phyloP scores from a whole-genome alignment of 768 basidiomycete species.

The Leccinum uliginosum region DNA sequence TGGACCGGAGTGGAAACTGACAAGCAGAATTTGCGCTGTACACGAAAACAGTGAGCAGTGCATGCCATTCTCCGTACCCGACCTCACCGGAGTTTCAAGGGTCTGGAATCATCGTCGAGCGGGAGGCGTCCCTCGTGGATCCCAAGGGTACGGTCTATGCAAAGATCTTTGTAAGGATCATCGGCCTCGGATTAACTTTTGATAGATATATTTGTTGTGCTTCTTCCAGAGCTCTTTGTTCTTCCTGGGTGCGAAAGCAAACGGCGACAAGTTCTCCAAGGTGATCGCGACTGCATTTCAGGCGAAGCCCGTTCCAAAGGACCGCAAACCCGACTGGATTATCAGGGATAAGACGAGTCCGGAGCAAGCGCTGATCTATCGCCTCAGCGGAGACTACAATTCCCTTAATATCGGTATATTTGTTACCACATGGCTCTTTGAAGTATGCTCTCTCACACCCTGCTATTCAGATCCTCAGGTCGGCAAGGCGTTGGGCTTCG shows the following conservation, averaged over 20 bases:
- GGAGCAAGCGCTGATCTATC: slow-evolving; percentile 67
- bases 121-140: slow-evolving; percentile 60
- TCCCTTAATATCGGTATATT: slow-evolving; percentile 66
- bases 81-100: slow-evolving; percentile 37
- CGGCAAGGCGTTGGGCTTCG: slow-evolving; percentile 73
- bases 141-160: slow-evolving; percentile 56
- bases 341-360: slow-evolving; percentile 58
- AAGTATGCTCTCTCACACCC: neutral
- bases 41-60: slow-evolving; percentile 72
- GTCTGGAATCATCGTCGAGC: slow-evolving; percentile 68
- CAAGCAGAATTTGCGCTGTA: slow-evolving; percentile 60
- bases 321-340: slow-evolving; percentile 57
- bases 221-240: slow-evolving; percentile 54
- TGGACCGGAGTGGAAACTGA: slow-evolving; percentile 77
- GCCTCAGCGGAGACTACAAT: slow-evolving; percentile 77
- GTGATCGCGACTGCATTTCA: slow-evolving; percentile 55
- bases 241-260: slow-evolving; percentile 64
- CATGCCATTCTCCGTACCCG: neutral
- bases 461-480: slow-evolving; percentile 57
- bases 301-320: slow-evolving; percentile 57
- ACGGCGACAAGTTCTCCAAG: slow-evolving; percentile 59
- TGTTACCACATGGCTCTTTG: neutral
- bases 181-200: neutral
- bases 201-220: neutral
- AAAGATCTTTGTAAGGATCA: slow-evolving; percentile 50